phyloP scores from a whole-genome alignment of 1,284 basidiomycete species.

The Microbotryum saponariae region DNA sequence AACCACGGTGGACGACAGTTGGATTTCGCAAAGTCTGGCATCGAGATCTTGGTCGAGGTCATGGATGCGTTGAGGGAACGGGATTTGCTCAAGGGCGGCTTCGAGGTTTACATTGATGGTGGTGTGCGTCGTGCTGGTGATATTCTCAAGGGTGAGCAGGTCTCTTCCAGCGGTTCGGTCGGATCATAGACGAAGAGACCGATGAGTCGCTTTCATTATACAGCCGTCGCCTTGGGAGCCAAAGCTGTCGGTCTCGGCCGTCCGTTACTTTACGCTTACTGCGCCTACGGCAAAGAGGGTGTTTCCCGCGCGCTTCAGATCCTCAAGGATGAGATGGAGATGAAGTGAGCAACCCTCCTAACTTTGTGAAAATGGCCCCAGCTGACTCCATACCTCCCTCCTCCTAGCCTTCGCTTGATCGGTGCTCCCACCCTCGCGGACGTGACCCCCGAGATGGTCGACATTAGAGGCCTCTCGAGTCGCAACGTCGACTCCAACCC shows the following conservation, averaged over 20 bases:
- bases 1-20: slow-evolving; percentile 90
- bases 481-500: slow-evolving; percentile 15
- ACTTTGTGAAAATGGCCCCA: no score
- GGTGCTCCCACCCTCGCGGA: slow-evolving; percentile 72
- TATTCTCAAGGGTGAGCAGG: slow-evolving; percentile 61
- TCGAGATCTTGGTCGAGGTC: slow-evolving; percentile 84
- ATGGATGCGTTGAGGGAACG: slow-evolving; percentile 61
- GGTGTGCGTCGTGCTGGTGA: slow-evolving; percentile 83
- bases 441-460: slow-evolving; percentile 69
- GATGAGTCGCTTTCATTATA: no score
- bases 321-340: slow-evolving; percentile 81
- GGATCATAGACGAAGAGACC: no score
- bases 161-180: slow-evolving; percentile 36
- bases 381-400: slow-evolving; percentile 2
- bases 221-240: slow-evolving; percentile 69
- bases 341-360: slow-evolving; percentile 29
- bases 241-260: slow-evolving; percentile 65
- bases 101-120: slow-evolving; percentile 85
- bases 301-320: slow-evolving; percentile 31
- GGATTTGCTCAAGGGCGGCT: slow-evolving; percentile 55
- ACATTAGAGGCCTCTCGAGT: slow-evolving; percentile 9
- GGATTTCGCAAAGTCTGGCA: slow-evolving; percentile 81
- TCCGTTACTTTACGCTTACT: slow-evolving; percentile 65
- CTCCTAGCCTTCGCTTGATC: slow-evolving; percentile 72
- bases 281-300: slow-evolving; percentile 72